Conservation (phyloP, 164 flowering plant species). For the Warburgia ugandensis region DNA sequence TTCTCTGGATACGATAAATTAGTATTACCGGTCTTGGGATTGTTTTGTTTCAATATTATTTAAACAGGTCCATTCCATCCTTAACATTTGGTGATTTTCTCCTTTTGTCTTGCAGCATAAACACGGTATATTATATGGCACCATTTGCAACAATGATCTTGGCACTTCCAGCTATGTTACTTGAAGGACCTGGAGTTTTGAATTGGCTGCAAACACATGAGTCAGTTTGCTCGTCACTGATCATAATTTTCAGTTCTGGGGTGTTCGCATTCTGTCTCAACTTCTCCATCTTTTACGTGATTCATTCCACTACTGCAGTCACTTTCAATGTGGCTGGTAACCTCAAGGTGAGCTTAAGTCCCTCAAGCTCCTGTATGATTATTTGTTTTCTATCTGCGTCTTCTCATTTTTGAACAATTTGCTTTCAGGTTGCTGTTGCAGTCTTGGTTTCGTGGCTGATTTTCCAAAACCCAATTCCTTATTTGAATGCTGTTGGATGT, state of each 20-base stretch:
- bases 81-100: too few species aligned
- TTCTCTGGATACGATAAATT: too few species aligned
- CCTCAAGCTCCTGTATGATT: too few species aligned
- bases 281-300: slow-evolving; percentile 95
- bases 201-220: slow-evolving; percentile 63
- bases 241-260: slow-evolving; percentile 81
- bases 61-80: too few species aligned
- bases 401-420: not conserved
- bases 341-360: too few species aligned
- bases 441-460: slow-evolving; percentile 85
- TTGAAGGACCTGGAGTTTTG: slow-evolving; percentile 79
- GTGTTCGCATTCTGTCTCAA: slow-evolving; percentile 90
- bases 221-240: slow-evolving; percentile 40
- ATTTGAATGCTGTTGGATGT: slow-evolving; percentile 83
- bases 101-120: slow-evolving; percentile 45
- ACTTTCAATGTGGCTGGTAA: slow-evolving; percentile 98
- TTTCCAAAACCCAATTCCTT: slow-evolving; percentile 78
- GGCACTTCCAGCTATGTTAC: slow-evolving; percentile 74
- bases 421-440: slow-evolving; percentile 86
- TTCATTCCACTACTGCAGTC: slow-evolving; percentile 97
- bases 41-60: too few species aligned
- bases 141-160: slow-evolving; percentile 98
- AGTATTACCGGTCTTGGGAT: too few species aligned
- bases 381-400: not conserved
- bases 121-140: slow-evolving; percentile 97